Conservation (phyloP, 106 monocot species). For the Dendrobium nobile region DNA sequence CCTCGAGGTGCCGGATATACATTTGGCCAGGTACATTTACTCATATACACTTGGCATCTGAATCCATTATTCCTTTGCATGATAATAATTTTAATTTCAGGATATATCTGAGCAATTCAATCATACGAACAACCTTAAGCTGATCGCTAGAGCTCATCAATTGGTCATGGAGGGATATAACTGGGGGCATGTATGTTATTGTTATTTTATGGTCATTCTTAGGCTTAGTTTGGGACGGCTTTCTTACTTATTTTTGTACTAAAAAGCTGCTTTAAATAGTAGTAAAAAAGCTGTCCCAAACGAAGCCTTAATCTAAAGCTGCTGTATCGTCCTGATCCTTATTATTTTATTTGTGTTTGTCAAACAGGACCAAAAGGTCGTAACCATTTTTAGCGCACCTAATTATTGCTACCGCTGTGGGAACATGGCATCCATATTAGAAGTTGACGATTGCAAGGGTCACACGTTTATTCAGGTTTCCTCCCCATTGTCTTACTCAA, state of each 20-base stretch:
- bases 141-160: slow-evolving; percentile 99
- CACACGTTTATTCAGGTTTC: slow-evolving; percentile 96
- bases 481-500: background rate
- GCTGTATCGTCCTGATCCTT: background rate
- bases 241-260: too few relatives aligned
- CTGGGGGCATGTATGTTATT: slow-evolving; percentile 82
- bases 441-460: slow-evolving; percentile 94
- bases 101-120: slow-evolving; percentile 99
- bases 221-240: too few relatives aligned
- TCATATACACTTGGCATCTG: background rate
- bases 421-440: slow-evolving; percentile 97
- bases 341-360: background rate
- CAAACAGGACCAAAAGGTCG: slow-evolving; percentile 90
- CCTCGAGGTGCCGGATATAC: slow-evolving; percentile 99
- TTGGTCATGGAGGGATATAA: slow-evolving; percentile 99
- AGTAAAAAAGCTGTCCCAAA: too few relatives aligned
- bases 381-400: slow-evolving; percentile 98
- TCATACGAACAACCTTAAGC: slow-evolving; percentile 82
- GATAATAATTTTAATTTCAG: slow-evolving; percentile 31
- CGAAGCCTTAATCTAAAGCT: background rate
- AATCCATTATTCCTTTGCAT: background rate
- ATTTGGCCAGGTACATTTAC: slow-evolving; percentile 76
- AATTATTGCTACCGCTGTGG: slow-evolving; percentile 99
- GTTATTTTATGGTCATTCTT: background rate
- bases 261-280: too few relatives aligned